phyloP scores from a whole-genome alignment of 805 yeast species.

The Saccharomycopsis sp. region DNA sequence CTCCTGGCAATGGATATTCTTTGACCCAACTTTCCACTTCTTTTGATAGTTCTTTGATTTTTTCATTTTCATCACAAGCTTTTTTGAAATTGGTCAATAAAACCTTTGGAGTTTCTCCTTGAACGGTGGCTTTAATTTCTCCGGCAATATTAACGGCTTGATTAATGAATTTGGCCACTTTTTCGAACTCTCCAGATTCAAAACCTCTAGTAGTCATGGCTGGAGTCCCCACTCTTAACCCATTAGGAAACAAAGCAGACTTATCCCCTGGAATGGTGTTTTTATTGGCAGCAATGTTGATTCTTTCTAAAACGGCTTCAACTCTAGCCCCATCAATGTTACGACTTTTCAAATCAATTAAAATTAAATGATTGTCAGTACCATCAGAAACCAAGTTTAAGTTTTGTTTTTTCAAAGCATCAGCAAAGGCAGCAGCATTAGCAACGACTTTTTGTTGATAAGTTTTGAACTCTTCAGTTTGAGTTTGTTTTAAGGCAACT shows the following conservation, averaged over 20 bases:
- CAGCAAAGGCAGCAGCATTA: constrained; percentile 80
- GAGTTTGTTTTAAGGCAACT: constrained; percentile 91
- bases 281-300: constrained; percentile 93
- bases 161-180: constrained; percentile 74
- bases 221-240: constrained; percentile 96
- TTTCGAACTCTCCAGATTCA: constrained; percentile 74
- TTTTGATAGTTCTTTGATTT: constrained; percentile 47
- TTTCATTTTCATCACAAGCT: constrained; percentile 53
- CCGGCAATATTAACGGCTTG: constrained; percentile 65
- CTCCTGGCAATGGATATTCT: constrained; percentile 84
- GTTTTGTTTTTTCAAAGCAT: constrained; percentile 51
- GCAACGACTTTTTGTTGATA: constrained; percentile 82
- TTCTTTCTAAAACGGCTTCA: constrained; percentile 88
- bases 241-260: constrained; percentile 94
- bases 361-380: constrained; percentile 94
- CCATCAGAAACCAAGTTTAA: constrained; percentile 81
- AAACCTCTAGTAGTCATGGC: constrained; percentile 98
- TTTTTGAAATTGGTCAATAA: constrained; percentile 59
- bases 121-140: constrained; percentile 41
- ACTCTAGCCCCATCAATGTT: constrained; percentile 95
- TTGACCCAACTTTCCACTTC: constrained; percentile 69
- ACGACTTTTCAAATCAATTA: constrained; percentile 80
- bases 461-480: constrained; percentile 78
- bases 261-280: constrained; percentile 98
- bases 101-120: constrained; percentile 48